phyloP scores from a whole-genome alignment of 2,329 filamentous ascomycete genomes.

The Trichoderma koningii region DNA sequence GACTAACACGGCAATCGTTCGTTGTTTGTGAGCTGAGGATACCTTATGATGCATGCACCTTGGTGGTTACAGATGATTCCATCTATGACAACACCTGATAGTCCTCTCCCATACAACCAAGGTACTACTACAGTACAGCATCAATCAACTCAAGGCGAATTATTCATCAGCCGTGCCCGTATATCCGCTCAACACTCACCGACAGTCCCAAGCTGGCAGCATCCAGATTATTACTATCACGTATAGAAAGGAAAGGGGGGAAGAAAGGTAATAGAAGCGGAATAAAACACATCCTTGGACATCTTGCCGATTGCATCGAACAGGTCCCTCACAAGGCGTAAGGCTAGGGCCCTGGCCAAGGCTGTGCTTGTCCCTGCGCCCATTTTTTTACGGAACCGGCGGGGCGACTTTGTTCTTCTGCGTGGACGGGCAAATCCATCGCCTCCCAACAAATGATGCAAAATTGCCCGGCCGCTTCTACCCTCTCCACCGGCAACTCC shows the following conservation, averaged over 20 bases:
- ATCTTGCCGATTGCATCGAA: background rate
- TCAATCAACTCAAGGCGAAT: background rate
- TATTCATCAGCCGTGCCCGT: no score
- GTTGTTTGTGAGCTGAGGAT: background rate
- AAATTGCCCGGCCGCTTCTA: background rate
- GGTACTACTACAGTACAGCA: background rate
- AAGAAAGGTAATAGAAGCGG: no score
- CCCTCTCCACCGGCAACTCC: conserved; percentile 10
- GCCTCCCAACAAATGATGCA: conserved; percentile 15
- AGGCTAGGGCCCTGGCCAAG: conserved; percentile 14
- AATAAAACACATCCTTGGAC: no score
- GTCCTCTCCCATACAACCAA: no score
- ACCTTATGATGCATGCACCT: no score
- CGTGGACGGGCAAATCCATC: background rate
- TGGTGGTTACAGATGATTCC: no score
- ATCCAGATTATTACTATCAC: background rate
- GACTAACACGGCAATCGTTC: no score
- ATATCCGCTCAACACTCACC: background rate
- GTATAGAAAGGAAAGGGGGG: no score
- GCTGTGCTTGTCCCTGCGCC: conserved; percentile 1
- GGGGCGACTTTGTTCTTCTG: conserved; percentile 15
- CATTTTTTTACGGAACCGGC: conserved; percentile 25
- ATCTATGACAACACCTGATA: no score
- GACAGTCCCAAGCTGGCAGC: background rate
- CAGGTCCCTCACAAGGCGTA: background rate